Base-by-base conservation (phyloP, 2,329 filamentous ascomycete genomes). In the Davidsoniella virescens region DNA sequence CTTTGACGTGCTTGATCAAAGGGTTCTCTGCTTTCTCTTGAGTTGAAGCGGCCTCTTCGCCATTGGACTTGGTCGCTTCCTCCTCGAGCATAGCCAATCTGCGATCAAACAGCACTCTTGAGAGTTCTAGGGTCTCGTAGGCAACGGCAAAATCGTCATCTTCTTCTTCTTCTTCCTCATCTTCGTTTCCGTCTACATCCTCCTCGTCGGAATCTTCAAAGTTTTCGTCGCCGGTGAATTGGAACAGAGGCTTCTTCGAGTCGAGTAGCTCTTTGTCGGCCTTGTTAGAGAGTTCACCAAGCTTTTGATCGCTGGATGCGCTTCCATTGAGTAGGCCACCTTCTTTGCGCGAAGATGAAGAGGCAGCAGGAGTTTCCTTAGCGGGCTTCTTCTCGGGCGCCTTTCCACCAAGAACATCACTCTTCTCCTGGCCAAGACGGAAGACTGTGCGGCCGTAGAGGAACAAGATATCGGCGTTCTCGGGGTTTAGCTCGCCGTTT, bases 401-500 rank as follows among this genome's bases (percentile, higher is more conserved):
- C 60, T 83, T 84, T 33, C 84, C 85, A 52, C 92, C 92, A 36
- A 98, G 72, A 20, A 98, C 88, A 61, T 96, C 88, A 62, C 87
- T 95, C 65, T 94, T 94, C 63, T 79, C 82, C 63, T 96, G 84
- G 26, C 88, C 92, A 54, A 96, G 84, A 64, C 88, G 88, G 72
- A 94, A 96, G 17, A 98, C 70, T 51, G 87, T 87, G 62, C 90
- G 85, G 12, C 92, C 92, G 65, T 98, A 98, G 56, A 87, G 77
- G 65, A 94, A 98, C 17, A 96, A 77, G 44, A 98, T 77, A 62
- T 96, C 90, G 47, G 88, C 90, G 59, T 98, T 98, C 52, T 87
- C 81, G 3, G 85, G 79, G 14, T 80, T 80, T 73, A 93, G 84
- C 66, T 96, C 92, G 64, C 90, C 92, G 63, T 95, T 92, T 63